Evolutionary conservation across 2,329 filamentous ascomycete species (phyloP), one percentile per base, ranked within the genome.

Genomic region (Exophiala calicioides): DNA sequence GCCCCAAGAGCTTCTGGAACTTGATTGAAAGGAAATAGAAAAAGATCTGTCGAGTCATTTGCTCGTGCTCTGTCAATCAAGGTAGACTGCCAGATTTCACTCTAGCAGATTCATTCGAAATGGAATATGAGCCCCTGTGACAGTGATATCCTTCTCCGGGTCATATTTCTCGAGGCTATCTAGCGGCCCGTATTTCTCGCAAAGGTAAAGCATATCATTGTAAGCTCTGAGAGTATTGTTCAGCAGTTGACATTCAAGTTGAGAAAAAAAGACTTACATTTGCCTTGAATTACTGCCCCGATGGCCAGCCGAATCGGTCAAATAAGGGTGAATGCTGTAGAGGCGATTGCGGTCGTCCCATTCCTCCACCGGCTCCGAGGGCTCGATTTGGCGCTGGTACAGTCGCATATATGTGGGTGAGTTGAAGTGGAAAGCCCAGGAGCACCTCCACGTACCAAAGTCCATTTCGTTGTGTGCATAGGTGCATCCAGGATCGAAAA

Each of bases 171-270:
- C 59, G 6, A 67, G 53, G 20, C 41, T 56, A 2, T 62, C 59
- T 15, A 62, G 42, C 2, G 65, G 65, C 7, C 57, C 63, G 37
- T 68, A 69, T 47, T 65, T 69, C 43, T 69, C 62, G 27, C 60
- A 62, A 5, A 69, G 60, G 50, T 60, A 68, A 3, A 62, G 57
- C 58, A 69, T 67, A 41, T 69, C 60, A 35, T 68, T 65, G 47
- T 68, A 66, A 9, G 62, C 65, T 45, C 63, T 66, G 23, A 5
- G 15, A 10, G 16, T 6, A 21, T 26, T 26, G 23, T 27, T 24
- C 8, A 12, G n/a, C 6, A 9, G 20, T 16, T 10, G 21, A 26
- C 4, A 24, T 33, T 12, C 5, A 26, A 16, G 13, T 4, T 26
- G 10, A 19, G 35, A 16, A 20, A 19, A 20, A 13, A 15, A n/a